Percentiles rank a stretch among this genome's conserved stretches.
Conservation (phyloP, 202 grass and related monocot genomes). For the Miscanthus sacchariflorus region DNA sequence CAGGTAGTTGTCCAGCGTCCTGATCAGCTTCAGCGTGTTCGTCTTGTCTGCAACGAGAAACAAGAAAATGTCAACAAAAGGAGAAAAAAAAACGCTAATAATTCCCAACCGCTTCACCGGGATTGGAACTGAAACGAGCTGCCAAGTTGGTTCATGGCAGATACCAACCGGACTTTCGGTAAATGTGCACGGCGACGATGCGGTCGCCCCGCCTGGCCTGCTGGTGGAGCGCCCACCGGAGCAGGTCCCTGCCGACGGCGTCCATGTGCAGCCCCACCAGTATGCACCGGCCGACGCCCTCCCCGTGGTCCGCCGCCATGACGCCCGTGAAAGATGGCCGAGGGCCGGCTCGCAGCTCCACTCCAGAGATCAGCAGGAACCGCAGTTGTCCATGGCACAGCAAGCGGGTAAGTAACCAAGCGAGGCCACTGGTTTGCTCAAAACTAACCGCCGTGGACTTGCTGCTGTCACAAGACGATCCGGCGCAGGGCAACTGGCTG, state of each 20-base stretch:
- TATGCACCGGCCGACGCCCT: slow-evolving; percentile 65
- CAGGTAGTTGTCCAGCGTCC: slow-evolving; percentile 80
- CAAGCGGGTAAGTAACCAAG: background rate
- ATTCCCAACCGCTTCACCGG: too few relatives aligned
- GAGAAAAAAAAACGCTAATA: background rate
- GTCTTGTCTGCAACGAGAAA: slow-evolving; percentile 62
- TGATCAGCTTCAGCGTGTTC: slow-evolving; percentile 79
- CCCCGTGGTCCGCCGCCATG: slow-evolving; percentile 48
- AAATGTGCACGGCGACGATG: slow-evolving; percentile 89
- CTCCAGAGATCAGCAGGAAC: slow-evolving; percentile 31
- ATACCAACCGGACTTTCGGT: slow-evolving; percentile 79
- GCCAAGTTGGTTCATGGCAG: background rate
- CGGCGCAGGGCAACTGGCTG: background rate
- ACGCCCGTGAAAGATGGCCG: background rate
- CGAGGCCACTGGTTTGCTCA: slow-evolving; percentile 40
- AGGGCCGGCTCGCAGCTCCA: background rate
- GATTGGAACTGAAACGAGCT: slow-evolving; percentile 31
- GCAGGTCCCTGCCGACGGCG: slow-evolving; percentile 74
- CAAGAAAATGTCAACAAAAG: slow-evolving; percentile 27
- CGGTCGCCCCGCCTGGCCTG: slow-evolving; percentile 71
- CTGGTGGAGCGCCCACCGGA: slow-evolving; percentile 69
- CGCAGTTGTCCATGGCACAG: slow-evolving; percentile 18
- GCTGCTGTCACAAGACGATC: background rate
- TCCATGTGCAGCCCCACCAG: slow-evolving; percentile 90
- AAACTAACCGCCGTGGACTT: slow-evolving; percentile 45